These are phyloP conservation scores for Solanum medicagineum DNA, from an alignment of 257 asterid genomes.

Conservation along the genomic window DNA sequence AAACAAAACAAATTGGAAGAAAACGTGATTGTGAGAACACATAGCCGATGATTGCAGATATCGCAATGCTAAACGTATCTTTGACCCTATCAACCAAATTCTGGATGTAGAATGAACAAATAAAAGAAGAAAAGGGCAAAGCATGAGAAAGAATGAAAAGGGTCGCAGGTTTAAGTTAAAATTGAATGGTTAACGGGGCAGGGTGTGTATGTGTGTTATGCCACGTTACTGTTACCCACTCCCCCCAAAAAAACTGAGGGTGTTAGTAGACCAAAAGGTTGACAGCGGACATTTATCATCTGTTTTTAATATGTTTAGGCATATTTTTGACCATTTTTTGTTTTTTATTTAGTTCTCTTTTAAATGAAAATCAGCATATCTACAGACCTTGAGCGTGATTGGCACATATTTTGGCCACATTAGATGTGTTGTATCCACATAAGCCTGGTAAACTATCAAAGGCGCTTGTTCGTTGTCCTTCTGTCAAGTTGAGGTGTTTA, in stretches of 20 bases:
- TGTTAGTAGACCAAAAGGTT: not conserved
- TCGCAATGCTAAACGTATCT: slow-evolving; percentile 37
- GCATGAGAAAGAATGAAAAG: not conserved
- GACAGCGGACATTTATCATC: too few relatives aligned
- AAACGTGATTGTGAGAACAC: slow-evolving; percentile 25
- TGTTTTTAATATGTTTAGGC: too few relatives aligned
- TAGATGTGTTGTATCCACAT: not conserved
- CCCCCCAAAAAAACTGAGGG: not conserved
- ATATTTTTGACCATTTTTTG: too few relatives aligned
- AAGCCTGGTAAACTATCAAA: not conserved
- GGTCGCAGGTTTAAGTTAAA: not conserved
- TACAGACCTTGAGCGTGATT: not conserved
- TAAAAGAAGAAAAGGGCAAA: slow-evolving; percentile 29
- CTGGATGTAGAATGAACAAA: slow-evolving; percentile 36
- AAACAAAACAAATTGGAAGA: too few relatives aligned
- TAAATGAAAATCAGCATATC: too few relatives aligned
- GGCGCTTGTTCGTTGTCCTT: not conserved
- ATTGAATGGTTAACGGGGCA: not conserved
- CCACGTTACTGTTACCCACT: not conserved
- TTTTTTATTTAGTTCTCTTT: too few relatives aligned
- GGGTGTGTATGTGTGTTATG: not conserved
- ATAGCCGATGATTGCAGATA: slow-evolving; percentile 43
- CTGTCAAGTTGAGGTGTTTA: not conserved
- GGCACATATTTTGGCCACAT: not conserved
- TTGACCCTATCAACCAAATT: slow-evolving; percentile 31